A percentile compares a stretch with the other conserved stretches of the same genome.
Conservation (phyloP, 2,329 filamentous ascomycete species). For the Penicillium concentricum region DNA sequence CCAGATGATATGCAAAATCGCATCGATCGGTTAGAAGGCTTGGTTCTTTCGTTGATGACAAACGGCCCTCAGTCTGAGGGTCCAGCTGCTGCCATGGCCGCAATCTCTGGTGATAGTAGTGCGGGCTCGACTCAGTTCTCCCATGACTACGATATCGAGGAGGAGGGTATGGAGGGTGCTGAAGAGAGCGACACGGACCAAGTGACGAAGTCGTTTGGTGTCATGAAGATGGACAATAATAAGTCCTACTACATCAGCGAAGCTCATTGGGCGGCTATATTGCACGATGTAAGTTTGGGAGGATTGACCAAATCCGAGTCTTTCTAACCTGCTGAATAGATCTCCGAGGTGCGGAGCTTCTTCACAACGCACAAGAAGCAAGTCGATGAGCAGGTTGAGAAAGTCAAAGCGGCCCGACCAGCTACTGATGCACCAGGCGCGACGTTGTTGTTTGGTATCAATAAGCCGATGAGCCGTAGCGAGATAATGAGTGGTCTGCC, state of each 20-base stretch:
- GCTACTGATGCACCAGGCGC: constrained; percentile 60
- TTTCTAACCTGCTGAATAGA: constrained; percentile 45
- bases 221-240: constrained; percentile 76
- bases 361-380: constrained; percentile 85
- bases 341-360: constrained; percentile 91
- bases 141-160: constrained; percentile 46
- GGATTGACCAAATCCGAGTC: not conserved
- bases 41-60: constrained; percentile 93
- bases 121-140: constrained; percentile 39
- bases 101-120: constrained; percentile 48
- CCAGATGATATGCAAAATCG: constrained; percentile 98
- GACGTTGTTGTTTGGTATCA: constrained; percentile 74
- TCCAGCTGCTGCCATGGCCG: constrained; percentile 59
- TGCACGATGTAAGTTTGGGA: constrained; percentile 59
- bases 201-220: constrained; percentile 71
- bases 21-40: constrained; percentile 88
- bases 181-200: constrained; percentile 69
- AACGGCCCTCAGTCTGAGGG: constrained; percentile 68
- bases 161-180: constrained; percentile 58
- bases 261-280: constrained; percentile 77
- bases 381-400: constrained; percentile 75
- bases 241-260: constrained; percentile 81
- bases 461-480: constrained; percentile 65
- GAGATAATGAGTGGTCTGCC: constrained; percentile 81
- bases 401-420: constrained; percentile 66